Conservation (phyloP, 257 asterid species). For the Solanum bulbocastanum region DNA sequence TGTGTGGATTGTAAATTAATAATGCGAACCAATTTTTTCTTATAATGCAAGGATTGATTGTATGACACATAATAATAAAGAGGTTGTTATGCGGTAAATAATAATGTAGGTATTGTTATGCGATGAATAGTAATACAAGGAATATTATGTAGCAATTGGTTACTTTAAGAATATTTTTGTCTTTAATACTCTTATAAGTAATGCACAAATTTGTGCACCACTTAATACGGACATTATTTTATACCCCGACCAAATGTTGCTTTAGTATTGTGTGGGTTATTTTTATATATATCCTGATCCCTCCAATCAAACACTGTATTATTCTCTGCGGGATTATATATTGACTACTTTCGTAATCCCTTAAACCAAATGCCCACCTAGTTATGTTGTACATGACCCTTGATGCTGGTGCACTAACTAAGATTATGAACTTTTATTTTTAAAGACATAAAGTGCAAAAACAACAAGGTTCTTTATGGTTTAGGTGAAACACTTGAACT, state of each 20-base stretch:
- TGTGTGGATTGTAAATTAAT: background rate
- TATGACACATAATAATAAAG: background rate
- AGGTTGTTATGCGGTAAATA: background rate
- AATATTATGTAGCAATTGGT: background rate
- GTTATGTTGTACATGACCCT: background rate
- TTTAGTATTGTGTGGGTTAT: background rate
- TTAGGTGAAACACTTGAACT: background rate
- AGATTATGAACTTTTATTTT: background rate
- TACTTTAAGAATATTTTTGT: background rate
- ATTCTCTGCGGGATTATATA: background rate
- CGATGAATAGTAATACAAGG: background rate
- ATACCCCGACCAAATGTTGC: background rate
- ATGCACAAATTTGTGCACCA: background rate
- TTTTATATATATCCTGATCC: background rate
- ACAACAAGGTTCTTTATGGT: background rate
- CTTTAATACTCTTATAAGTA: background rate
- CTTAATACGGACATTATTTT: background rate
- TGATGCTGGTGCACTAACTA: background rate
- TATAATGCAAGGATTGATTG: background rate
- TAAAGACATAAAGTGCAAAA: background rate
- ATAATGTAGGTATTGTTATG: background rate
- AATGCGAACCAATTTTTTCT: background rate
- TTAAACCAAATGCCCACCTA: background rate
- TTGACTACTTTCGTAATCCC: background rate
- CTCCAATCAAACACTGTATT: background rate